A percentile compares a stretch with the other conserved stretches of the same genome.
These are phyloP conservation scores for Mycena haematopus DNA, from an alignment of 768 basidiomycete genomes.

Conservation along the genomic window DNA sequence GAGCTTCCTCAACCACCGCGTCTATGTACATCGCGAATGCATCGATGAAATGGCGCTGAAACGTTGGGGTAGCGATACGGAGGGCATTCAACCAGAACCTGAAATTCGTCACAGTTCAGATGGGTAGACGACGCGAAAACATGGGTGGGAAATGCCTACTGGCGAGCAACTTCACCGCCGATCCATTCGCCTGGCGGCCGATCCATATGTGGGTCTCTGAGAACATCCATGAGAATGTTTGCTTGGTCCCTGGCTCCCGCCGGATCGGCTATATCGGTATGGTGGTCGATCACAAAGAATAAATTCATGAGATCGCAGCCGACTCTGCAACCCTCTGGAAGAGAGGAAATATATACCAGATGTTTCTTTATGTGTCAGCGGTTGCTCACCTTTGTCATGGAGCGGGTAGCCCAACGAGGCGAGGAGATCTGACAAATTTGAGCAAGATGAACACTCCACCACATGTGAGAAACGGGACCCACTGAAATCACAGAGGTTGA, in stretches of 20 bases:
- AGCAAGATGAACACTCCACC: background rate
- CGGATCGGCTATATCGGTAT: conserved; percentile 34
- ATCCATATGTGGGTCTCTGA: conserved; percentile 36
- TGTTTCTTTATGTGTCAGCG: background rate
- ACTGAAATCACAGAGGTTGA: conserved; percentile 46
- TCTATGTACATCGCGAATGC: conserved; percentile 37
- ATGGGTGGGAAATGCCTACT: conserved; percentile 2
- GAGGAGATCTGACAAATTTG: conserved; percentile 38
- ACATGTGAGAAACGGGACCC: conserved; percentile 18
- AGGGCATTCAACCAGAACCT: conserved; percentile 37
- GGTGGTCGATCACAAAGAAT: conserved; percentile 40
- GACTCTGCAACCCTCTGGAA: conserved; percentile 23
- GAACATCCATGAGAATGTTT: conserved; percentile 37
- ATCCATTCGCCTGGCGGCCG: conserved; percentile 36
- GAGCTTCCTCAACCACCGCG: conserved; percentile 40
- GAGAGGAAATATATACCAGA: conserved; percentile 18
- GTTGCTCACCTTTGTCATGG: conserved; percentile 37
- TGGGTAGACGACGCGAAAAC: background rate
- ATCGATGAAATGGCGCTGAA: conserved; percentile 39
- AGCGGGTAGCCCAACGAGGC: conserved; percentile 46
- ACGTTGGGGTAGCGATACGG: conserved; percentile 17
- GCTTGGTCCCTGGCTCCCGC: conserved; percentile 30
- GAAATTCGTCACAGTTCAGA: no score
- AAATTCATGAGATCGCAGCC: conserved; percentile 41
- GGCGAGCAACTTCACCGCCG: conserved; percentile 19